phyloP scores from a whole-genome alignment of 768 basidiomycete species.

The Russula abietina region DNA sequence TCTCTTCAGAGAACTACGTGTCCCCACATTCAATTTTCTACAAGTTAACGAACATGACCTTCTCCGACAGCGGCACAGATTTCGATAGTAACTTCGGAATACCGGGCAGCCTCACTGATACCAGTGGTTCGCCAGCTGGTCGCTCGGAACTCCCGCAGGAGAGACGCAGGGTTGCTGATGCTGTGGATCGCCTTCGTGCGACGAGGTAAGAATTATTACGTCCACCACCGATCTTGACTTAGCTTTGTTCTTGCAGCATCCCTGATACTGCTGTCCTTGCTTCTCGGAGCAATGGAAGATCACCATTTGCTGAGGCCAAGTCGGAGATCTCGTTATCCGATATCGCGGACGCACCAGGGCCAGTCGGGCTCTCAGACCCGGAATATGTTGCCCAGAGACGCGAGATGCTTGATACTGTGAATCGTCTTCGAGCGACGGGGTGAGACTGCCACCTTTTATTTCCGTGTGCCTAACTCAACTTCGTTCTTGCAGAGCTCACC shows the following conservation, averaged over 20 bases:
- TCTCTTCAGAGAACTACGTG: neutral
- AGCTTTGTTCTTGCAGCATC: conserved; percentile 27
- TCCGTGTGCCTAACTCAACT: neutral
- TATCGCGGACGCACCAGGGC: conserved; percentile 16
- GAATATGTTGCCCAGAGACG: conserved; percentile 38
- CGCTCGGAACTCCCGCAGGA: neutral
- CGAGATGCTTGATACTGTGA: conserved; percentile 52
- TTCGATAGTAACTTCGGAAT: neutral
- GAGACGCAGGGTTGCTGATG: neutral
- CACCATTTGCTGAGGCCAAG: conserved; percentile 70
- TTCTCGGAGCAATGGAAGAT: conserved; percentile 68
- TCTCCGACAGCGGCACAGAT: neutral
- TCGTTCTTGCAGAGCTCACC: conserved; percentile 45
- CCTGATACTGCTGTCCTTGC: conserved; percentile 71
- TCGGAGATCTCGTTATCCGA: conserved; percentile 57
- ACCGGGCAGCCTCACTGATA: neutral
- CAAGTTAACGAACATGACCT: neutral
- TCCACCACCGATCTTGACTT: neutral
- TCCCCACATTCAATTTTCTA: neutral
- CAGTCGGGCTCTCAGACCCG: conserved; percentile 50
- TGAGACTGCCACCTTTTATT: conserved; percentile 26
- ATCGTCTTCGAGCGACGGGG: conserved; percentile 60
- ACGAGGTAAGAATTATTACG: neutral
- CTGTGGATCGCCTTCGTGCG: neutral
- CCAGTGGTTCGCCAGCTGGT: neutral